phyloP scores from a whole-genome alignment of 306 rosid genomes.

The Calophaca sinica region DNA sequence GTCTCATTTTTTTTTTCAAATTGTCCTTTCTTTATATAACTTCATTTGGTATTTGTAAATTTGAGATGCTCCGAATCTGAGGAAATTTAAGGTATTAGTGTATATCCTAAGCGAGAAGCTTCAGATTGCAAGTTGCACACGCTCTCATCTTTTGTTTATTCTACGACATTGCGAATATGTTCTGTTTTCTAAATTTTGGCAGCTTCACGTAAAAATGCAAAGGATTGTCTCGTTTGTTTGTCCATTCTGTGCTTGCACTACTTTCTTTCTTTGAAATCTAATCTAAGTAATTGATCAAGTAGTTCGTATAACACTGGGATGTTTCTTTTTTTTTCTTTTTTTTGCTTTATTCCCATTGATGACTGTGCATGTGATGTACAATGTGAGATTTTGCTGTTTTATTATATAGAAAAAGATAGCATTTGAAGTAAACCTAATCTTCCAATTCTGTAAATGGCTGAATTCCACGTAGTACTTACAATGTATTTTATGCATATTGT shows the following conservation, averaged over 20 bases:
- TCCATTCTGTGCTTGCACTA: not conserved
- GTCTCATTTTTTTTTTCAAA: constrained; percentile 4
- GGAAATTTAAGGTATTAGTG: constrained; percentile 4
- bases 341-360: not conserved
- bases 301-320: not conserved
- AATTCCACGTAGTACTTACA: not conserved
- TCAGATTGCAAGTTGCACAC: not conserved
- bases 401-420: not conserved
- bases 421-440: constrained; percentile 17
- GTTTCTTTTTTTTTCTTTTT: not conserved
- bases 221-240: not conserved
- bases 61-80: not conserved
- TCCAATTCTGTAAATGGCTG: not conserved
- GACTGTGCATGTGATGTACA: not conserved
- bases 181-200: not conserved
- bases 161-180: not conserved
- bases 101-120: not conserved
- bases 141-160: not conserved
- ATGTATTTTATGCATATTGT: constrained; percentile 8
- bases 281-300: not conserved
- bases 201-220: not conserved
- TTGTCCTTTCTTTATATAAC: constrained; percentile 8
- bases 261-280: not conserved
- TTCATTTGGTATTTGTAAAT: not conserved
- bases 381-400: constrained; percentile 1